Percentiles rank a stretch among this genome's conserved stretches.
Evolutionary conservation across 2,329 filamentous ascomycete species (phyloP).

Genomic region (Colletotrichum nymphaeae): DNA sequence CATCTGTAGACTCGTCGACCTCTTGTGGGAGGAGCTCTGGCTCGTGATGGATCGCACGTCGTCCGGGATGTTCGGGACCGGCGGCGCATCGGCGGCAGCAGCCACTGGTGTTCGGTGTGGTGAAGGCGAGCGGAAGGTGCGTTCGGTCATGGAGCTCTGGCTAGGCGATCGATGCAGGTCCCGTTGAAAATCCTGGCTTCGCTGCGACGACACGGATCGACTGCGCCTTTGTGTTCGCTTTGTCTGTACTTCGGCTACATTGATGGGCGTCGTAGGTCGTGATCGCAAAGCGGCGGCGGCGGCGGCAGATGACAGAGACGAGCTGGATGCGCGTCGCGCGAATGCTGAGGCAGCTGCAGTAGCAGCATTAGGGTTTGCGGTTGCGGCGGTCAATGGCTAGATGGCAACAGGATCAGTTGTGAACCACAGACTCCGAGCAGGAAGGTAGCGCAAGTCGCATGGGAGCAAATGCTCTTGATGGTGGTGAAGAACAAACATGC

Average conservation of each 20-base stretch:
- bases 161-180: slow-evolving; percentile 75
- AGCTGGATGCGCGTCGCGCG: slow-evolving; percentile 73
- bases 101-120: slow-evolving; percentile 55
- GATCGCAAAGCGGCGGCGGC: slow-evolving; percentile 87
- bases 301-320: slow-evolving; percentile 82
- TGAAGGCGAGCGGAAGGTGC: slow-evolving; percentile 82
- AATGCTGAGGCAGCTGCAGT: slow-evolving; percentile 87
- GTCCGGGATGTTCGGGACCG: slow-evolving; percentile 79
- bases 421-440: slow-evolving; percentile 23
- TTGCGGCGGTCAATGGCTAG: slow-evolving; percentile 72
- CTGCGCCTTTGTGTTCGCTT: slow-evolving; percentile 83
- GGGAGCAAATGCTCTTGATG: neutral
- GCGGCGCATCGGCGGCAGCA: slow-evolving; percentile 66
- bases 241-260: slow-evolving; percentile 85
- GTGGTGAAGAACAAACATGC: neutral
- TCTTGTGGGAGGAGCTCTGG: slow-evolving; percentile 42
- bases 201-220: slow-evolving; percentile 77
- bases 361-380: slow-evolving; percentile 78
- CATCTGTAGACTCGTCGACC: slow-evolving; percentile 56
- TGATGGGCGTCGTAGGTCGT: slow-evolving; percentile 80
- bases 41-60: slow-evolving; percentile 46
- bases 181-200: slow-evolving; percentile 57
- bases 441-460: neutral
- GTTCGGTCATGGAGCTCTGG: slow-evolving; percentile 85
- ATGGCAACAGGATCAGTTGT: slow-evolving; percentile 26